phyloP scores from a whole-genome alignment of 352 stramenopile species.

The Globisporangium carolinianum region DNA sequence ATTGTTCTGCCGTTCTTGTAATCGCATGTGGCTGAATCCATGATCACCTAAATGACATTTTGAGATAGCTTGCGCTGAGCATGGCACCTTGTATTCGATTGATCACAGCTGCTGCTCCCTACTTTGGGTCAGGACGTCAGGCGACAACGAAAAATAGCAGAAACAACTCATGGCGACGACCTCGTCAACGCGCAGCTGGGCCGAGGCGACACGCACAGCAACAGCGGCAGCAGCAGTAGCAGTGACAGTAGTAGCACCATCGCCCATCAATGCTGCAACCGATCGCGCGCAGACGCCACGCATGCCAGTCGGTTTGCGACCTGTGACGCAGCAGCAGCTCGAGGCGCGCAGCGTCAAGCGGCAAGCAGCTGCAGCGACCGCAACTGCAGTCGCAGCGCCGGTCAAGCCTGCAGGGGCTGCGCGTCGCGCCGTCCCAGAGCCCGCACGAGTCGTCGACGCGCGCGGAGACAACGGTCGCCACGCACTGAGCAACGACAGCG shows the following conservation, averaged over 20 bases:
- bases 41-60: too few relatives aligned
- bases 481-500: constrained; percentile 2
- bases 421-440: not conserved
- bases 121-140: too few relatives aligned
- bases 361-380: not conserved
- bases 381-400: not conserved
- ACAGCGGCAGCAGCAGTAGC: not conserved
- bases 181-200: constrained; percentile 7
- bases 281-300: constrained; percentile 1
- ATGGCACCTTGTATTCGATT: too few relatives aligned
- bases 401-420: not conserved
- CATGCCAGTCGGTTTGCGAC: constrained; percentile 7
- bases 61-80: too few relatives aligned
- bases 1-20: too few relatives aligned
- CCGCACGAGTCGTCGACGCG: not conserved
- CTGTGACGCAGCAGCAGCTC: constrained; percentile 15
- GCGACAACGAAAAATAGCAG: not conserved
- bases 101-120: too few relatives aligned
- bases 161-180: not conserved
- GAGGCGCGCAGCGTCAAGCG: constrained; percentile 8
- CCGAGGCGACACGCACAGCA: not conserved
- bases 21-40: too few relatives aligned
- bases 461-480: not conserved
- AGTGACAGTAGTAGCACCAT: not conserved
- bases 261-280: not conserved